Conservation (phyloP, 2,329 filamentous ascomycete species). For the Dactylellina leptospora region DNA sequence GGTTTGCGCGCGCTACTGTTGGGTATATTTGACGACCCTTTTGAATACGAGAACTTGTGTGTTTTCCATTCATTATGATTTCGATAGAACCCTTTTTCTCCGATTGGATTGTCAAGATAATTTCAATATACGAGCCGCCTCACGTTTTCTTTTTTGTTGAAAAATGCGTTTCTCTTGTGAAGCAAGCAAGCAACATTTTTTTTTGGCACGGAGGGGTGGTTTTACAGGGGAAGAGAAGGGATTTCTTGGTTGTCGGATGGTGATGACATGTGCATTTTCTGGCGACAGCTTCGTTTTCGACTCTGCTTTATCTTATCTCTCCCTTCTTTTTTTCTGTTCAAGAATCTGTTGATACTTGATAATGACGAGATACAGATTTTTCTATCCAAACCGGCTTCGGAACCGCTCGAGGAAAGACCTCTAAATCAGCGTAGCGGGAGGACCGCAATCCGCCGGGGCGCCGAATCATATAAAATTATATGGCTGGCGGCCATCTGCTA, state of each 20-base stretch:
- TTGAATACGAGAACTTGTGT: background rate
- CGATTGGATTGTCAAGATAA: conserved; percentile 17
- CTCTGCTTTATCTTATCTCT: too few species aligned
- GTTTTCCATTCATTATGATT: conserved; percentile 4
- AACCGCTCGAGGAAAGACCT: background rate
- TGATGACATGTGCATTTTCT: background rate
- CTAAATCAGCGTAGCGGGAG: background rate
- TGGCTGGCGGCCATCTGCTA: too few species aligned
- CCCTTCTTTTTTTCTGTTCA: conserved; percentile 27
- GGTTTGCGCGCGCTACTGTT: too few species aligned
- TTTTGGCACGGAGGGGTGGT: background rate
- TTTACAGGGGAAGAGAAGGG: background rate
- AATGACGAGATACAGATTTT: conserved; percentile 39
- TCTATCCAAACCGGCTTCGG: conserved; percentile 1
- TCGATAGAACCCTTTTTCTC: conserved; percentile 5
- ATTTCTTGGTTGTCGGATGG: background rate
- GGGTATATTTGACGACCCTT: too few species aligned
- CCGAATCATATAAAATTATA: background rate
- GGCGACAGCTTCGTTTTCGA: background rate
- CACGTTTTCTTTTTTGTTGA: background rate
- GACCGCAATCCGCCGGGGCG: conserved; percentile 20
- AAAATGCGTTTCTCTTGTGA: conserved; percentile 18
- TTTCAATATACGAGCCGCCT: conserved; percentile 11
- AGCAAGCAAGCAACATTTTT: background rate
- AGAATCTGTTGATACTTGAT: conserved; percentile 45